These are phyloP conservation scores for Halenospora varia DNA, from an alignment of 495 filamentous ascomycete species.

Conservation along the genomic window DNA sequence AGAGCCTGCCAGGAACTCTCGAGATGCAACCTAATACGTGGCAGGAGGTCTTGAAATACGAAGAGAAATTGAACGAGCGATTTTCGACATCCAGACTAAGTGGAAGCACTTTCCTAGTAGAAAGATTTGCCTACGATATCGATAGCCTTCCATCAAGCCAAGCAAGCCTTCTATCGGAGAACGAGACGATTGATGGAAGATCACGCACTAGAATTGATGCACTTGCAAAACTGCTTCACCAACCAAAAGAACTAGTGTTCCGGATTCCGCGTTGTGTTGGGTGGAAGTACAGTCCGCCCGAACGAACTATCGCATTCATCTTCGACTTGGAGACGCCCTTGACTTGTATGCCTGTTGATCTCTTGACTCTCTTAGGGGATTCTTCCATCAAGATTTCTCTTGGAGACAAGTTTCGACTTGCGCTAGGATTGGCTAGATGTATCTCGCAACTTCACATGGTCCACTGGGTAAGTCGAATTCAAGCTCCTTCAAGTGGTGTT, in stretches of 20 bases:
- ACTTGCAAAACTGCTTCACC: constrained; percentile 23
- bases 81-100: background rate
- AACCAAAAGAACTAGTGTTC: constrained; percentile 27
- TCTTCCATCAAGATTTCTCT: constrained; percentile 13
- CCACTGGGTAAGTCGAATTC: background rate
- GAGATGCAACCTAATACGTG: no score
- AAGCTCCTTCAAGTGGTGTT: no score
- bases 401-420: constrained; percentile 25
- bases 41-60: no score
- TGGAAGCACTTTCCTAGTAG: background rate
- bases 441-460: constrained; percentile 29
- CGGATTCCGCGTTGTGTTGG: constrained; percentile 27
- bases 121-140: background rate
- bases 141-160: no score
- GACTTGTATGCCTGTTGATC: background rate
- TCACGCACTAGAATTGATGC: constrained; percentile 11
- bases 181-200: background rate
- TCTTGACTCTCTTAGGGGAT: background rate
- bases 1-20: constrained; percentile 6
- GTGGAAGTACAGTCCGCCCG: constrained; percentile 19
- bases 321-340: constrained; percentile 9
- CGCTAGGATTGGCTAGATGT: constrained; percentile 20
- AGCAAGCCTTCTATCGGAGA: background rate
- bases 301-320: constrained; percentile 21
- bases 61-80: background rate